Evolutionary conservation across 192 early-diverging fungal species (phyloP), one percentile per base, ranked within the genome.

Genomic region (Globomyces pollinis-pini): DNA sequence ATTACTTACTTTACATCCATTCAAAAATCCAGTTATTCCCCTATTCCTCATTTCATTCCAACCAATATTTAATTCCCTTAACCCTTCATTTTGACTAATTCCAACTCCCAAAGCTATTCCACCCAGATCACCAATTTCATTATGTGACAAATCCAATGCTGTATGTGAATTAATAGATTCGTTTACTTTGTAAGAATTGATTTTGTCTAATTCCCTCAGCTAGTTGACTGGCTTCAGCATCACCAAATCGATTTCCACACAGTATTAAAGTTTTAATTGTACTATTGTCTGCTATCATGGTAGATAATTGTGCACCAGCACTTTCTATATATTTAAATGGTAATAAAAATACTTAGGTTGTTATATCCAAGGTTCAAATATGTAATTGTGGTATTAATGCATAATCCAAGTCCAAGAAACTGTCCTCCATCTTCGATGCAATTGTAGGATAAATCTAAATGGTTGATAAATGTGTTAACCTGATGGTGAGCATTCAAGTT

Each of bases 61-160:
- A 11, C 54, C 61, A 35, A 80, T 24, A 65, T 75, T 72, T 8
- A 80, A 58, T 29, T 80, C 78, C 59, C 60, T 65, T 33, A 80
- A 41, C 0, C 50, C 39, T 47, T 77, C 78, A 44, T 80, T 80
- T 12, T 53, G 41, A 1, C 35, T 38, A 1, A 80, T 16, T 1
- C 69, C 78, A 8, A 59, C 38, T 20, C 78, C 78, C 43, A 80
- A 59, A 1, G 72, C 72, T 45, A 72, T 68, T 1, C 72, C 74
- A 24, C 78, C 78, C 20, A 80, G 38, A 43, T 75, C 71, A 3
- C 78, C 78, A 43, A 80, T 75, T 11, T 61, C 13, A 44, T 80
- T 80, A 52, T 74, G 38, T 47, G 73, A 76, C n/a, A 80, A 38
- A 44, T 80, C 72, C 1, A 80, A 50, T 0, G 65, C 78, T 70